Evolutionary conservation across 2,329 filamentous ascomycete genomes (phyloP).

Genomic region (Saccharata proteae): DNA sequence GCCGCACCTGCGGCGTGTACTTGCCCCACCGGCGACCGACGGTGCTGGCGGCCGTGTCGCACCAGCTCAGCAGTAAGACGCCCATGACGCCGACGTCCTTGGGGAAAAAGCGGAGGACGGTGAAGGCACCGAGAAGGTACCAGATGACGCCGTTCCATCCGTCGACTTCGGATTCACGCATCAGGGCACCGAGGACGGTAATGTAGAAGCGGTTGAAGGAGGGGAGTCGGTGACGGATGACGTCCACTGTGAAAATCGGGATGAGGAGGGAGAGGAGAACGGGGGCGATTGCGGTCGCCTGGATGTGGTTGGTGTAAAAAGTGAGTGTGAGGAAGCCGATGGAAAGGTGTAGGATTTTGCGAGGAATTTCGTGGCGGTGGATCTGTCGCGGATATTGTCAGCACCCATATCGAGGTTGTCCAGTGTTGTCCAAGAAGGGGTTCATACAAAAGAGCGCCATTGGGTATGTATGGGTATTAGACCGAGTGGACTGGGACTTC

Average conservation of each 20-base stretch:
- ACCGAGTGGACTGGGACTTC: conserved; percentile 84
- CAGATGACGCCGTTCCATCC: conserved; percentile 97
- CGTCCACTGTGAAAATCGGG: conserved; percentile 71
- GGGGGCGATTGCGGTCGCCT: conserved; percentile 67
- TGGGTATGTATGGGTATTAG: conserved; percentile 90
- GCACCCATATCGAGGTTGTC: not conserved
- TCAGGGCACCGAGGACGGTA: conserved; percentile 69
- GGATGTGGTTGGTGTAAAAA: conserved; percentile 69
- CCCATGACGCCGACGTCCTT: conserved; percentile 89
- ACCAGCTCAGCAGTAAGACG: conserved; percentile 89
- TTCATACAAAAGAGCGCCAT: conserved; percentile 69
- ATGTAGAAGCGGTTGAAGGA: conserved; percentile 83
- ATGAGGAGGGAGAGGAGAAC: conserved; percentile 70
- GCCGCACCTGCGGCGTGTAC: conserved; percentile 74
- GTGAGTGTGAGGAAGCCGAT: conserved; percentile 90
- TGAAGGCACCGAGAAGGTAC: conserved; percentile 85
- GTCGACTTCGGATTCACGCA: conserved; percentile 90
- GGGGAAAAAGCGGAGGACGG: conserved; percentile 73
- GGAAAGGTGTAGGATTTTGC: conserved; percentile 78
- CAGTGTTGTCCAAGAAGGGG: not conserved
- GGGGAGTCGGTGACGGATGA: conserved; percentile 70
- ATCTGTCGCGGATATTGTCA: conserved; percentile 24
- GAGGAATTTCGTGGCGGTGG: conserved; percentile 92
- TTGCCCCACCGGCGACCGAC: conserved; percentile 82
- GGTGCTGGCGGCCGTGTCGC: conserved; percentile 91